Evolutionary conservation across 805 yeast species (phyloP), one percentile per base, ranked within the genome.

Genomic region (Lachancea sp.): DNA sequence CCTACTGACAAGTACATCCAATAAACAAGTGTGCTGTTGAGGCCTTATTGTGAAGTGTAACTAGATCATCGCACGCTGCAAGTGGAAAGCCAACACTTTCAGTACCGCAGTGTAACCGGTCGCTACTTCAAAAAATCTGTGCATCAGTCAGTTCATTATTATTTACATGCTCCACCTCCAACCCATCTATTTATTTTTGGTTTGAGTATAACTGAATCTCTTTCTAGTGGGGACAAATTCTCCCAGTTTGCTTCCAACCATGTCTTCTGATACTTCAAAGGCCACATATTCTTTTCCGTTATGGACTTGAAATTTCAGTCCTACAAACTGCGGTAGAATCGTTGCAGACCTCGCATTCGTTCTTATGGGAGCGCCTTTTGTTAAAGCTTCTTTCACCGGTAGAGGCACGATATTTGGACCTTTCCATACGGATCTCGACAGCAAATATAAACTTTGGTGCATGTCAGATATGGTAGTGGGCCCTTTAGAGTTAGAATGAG

Each of bases 281-380:
- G 87, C 86, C 29, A 88, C 95, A 58, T 89, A 92, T 52, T 87
- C 95, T 58, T 83, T 85, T 21, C 98, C 98, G 64, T 92, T 92
- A 66, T 92, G 98, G 25, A 92, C 85, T 64, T 92, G 95, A 63
- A 92, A 92, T 53, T 80, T 83, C 42, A 92, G 70, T 4, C 98
- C 98, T 24, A 92, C 96, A 65, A 92, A 90, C 60, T 87, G 95
- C 16, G 98, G 98, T 36, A 92, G 68, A 40, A 92, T 85, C 15
- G 97, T 92, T 58, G 97, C 92, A 25, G 90, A 70, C 61, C 98
- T 77, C 31, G 97, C 96, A 54, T 88, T 86, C n/a, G 98, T 92
- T 67, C 96, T 75, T 46, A 92, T 85, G 3, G 97, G 95, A 2
- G 85, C 74, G 15, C 84, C 84, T 40, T 80, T 80, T 48, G 78